Base-by-base conservation (phyloP, 306 rosid genomes). In the Erythrophleum fordii region DNA sequence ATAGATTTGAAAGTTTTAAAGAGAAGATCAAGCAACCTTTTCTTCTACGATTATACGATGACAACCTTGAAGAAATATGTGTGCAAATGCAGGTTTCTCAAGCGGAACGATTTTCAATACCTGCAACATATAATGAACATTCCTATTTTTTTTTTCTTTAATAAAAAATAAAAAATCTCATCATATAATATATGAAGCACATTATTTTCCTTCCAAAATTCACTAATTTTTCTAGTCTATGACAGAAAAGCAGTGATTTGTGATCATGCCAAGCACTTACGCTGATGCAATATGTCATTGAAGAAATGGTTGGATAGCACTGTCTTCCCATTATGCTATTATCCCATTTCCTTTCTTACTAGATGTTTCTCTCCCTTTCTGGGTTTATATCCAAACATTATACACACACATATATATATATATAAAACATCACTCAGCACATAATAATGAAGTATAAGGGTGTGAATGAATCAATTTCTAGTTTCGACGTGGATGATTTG, bases 251-350 rank as follows among this genome's bases (percentile, higher is more conserved):
- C 61, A 31, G 29, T 37, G 64, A 51, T 75, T 28, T 22, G 64
- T 81, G 78, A 84, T 79, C 61, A 65, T 61, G 77, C 49, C 41
- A 46, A 41, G 67, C 64, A 58, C 11, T 62, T 53, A 72, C 9
- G 16, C 49, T 34, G 65, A 65, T 58, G 82, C 51, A 48, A 56
- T 77, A 67, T 74, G 59, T 82, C 48, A 78, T 58, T 73, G 72
- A 82, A 55, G 25, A 77, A 42, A 67, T 37, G 76, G 93, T 72
- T 90, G 90, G 86, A 90, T 60, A 79, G 89, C 91, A 89, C 93
- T 85, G 80, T 82, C 82, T 69, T 26, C 56, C 62, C 84, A 71
- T 75, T 48, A 23, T 72, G 59, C 85, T 82, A 80, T 77, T 56
- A 56, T 56, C 34, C 17, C 64, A 56, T 23, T 23, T 55, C 14